Evolutionary conservation across 768 basidiomycete genomes (phyloP).

Genomic region (Suillus decipiens): DNA sequence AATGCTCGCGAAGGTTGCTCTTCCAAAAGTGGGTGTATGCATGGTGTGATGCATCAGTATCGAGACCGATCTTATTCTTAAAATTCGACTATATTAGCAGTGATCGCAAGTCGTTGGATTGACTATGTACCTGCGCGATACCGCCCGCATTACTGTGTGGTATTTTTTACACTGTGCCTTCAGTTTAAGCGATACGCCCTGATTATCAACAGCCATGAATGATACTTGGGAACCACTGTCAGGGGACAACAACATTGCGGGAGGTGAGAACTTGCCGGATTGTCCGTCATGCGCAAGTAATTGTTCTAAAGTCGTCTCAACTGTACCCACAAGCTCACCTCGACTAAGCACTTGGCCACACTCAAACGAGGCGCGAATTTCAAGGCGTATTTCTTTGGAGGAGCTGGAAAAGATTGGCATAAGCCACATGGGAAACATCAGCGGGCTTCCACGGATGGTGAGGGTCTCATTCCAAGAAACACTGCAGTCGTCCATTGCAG

Average conservation of each 20-base stretch:
- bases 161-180: neutral
- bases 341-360: neutral
- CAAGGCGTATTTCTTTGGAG: neutral
- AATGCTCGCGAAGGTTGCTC: neutral
- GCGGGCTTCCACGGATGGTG: neutral
- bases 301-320: neutral
- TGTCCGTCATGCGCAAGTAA: neutral
- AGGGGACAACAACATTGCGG: neutral
- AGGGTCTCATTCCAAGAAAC: neutral
- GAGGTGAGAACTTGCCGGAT: neutral
- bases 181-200: neutral
- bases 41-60: neutral
- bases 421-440: neutral
- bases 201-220: neutral
- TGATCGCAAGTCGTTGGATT: neutral
- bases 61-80: neutral
- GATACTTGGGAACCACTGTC: neutral
- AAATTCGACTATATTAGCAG: neutral
- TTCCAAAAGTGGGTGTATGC: neutral
- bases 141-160: neutral
- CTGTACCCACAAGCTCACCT: neutral
- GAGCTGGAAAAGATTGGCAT: neutral
- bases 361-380: constrained; percentile 1
- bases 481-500: neutral
- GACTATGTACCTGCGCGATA: neutral